Percentiles rank a stretch among this genome's conserved stretches.
These are phyloP conservation scores for Phytophthora sansomeana DNA, from an alignment of 352 stramenopile genomes.

Conservation along the genomic window DNA sequence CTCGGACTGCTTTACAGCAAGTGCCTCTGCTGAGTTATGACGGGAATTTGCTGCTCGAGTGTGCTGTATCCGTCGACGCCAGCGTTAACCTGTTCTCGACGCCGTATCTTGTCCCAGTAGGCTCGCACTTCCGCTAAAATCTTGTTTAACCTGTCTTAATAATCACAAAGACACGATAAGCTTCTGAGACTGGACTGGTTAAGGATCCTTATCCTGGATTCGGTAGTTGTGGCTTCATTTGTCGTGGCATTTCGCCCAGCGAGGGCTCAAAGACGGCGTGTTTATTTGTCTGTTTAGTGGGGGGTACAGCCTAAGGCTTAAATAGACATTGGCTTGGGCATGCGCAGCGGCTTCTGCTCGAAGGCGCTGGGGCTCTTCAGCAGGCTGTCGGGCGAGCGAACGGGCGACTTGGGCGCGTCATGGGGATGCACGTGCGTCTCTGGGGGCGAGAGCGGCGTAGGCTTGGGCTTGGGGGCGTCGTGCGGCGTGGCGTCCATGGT, in stretches of 20 bases:
- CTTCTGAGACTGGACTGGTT: background rate
- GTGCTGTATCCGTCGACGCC: conserved; percentile 11
- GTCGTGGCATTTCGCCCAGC: background rate
- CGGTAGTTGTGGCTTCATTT: background rate
- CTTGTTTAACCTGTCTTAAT: background rate
- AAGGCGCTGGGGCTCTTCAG: conserved; percentile 58
- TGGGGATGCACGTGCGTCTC: background rate
- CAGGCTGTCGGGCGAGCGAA: conserved; percentile 22
- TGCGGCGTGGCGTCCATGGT: conserved; percentile 28
- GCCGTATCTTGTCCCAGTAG: conserved; percentile 19
- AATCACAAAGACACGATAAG: no score
- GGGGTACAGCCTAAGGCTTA: conserved; percentile 27
- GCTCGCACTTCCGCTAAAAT: conserved; percentile 18
- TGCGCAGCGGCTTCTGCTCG: conserved; percentile 69
- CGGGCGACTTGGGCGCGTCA: conserved; percentile 27
- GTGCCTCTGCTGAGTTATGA: conserved; percentile 24
- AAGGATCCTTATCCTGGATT: background rate
- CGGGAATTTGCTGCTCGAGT: conserved; percentile 25
- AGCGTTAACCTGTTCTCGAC: conserved; percentile 14
- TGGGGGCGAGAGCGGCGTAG: conserved; percentile 1
- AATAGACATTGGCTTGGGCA: conserved; percentile 77
- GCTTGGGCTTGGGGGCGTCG: conserved; percentile 6
- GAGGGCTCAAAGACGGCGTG: conserved; percentile 3
- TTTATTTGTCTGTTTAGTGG: background rate
- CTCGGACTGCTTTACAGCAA: background rate